A percentile compares a stretch with the other conserved stretches of the same genome.
phyloP scores from a whole-genome alignment of 192 early-diverging fungal species.

The Podila horticola region DNA sequence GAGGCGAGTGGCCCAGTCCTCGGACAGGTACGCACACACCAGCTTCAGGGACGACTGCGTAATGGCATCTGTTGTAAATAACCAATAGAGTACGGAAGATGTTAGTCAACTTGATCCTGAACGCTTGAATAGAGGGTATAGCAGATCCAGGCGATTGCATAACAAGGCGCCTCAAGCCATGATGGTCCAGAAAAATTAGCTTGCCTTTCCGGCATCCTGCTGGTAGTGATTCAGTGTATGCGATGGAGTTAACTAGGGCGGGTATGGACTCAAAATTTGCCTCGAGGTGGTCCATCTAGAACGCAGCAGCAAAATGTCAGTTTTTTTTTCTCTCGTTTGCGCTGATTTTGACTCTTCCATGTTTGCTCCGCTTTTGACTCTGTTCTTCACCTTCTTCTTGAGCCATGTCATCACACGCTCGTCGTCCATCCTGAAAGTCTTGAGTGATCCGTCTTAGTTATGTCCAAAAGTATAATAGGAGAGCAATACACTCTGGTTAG shows the following conservation, averaged over 20 bases:
- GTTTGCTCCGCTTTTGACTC: neutral
- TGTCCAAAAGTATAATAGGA: neutral
- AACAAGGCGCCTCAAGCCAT: neutral
- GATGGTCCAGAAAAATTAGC: neutral
- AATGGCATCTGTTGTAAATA: conserved; percentile 28
- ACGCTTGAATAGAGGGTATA: no score
- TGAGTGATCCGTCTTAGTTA: neutral
- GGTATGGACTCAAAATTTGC: conserved; percentile 19
- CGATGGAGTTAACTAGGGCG: conserved; percentile 22
- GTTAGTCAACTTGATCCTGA: no score
- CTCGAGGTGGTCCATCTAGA: conserved; percentile 7
- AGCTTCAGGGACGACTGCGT: conserved; percentile 27
- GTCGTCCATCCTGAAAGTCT: conserved; percentile 53
- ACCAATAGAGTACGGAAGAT: no score
- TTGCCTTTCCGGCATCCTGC: conserved; percentile 19
- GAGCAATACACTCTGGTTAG: conserved; percentile 1
- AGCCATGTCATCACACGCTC: conserved; percentile 52
- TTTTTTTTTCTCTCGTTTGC: neutral
- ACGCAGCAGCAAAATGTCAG: no score
- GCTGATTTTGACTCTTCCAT: neutral
- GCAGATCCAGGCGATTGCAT: neutral
- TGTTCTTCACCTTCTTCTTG: conserved; percentile 29
- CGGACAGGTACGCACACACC: conserved; percentile 40
- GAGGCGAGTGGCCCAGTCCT: conserved; percentile 33
- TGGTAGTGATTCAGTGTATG: conserved; percentile 37